Base-by-base conservation (phyloP, 2,329 filamentous ascomycete genomes). In the Pestalotiopsis sp. region DNA sequence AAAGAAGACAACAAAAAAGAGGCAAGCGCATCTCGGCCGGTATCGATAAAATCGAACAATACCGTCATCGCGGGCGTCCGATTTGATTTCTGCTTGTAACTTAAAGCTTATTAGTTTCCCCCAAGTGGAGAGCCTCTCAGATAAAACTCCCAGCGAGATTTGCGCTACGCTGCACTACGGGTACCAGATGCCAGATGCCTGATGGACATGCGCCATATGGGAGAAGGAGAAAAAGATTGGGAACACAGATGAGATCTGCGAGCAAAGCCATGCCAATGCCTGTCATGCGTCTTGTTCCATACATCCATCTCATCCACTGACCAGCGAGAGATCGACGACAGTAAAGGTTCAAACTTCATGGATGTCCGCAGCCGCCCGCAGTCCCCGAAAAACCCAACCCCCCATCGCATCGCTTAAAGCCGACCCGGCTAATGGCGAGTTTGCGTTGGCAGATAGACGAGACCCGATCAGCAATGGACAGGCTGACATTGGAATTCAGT, bases 31-130 rank as follows among this genome's bases (percentile, higher is more conserved):
- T n/a, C 60, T 7, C 35, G 38, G 39, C 60, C 38, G 60, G 39
- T 48, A 38, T 63, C 38, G 60, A 52, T 52, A 63, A n/a, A 61
- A 26, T 63, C 38, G 38, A 39, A 52, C 38, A 30, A 63, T 63
- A 39, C 60, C 60, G 60, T 63, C 60, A 63, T 63, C 11, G 44
- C 44, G 44, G 20, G 20, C 39, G 35, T 10, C 22, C n/a, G 38
- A 38, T 14, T 35, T 35, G 7, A 35, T 35, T 35, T n/a, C 22
- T 58, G 26, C 56, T 58, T 55, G 48, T 17, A 20, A 20, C 48
- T 35, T 35, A 35, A 52, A 52, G 44, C 44, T 52, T 52, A 52
- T 52, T 52, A 52, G 44, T n/a, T n/a, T 48, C 5, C 13, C 13
- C 10, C 10, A n/a, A 22, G 56, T 58, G 56, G 56, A 58, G 22